Conservation (phyloP, 192 early-diverging fungal species). For the Umbelopsis sp. region DNA sequence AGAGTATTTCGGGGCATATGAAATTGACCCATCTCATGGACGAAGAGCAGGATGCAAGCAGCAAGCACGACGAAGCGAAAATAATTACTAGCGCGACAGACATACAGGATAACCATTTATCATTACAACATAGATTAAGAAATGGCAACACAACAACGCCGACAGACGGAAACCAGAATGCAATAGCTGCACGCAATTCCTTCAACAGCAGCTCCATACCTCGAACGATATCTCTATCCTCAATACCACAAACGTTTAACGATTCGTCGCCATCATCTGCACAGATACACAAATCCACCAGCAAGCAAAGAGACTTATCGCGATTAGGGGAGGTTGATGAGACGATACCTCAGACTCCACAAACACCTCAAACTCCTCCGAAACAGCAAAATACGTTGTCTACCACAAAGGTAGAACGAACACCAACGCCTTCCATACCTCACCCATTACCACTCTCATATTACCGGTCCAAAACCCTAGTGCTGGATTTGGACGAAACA, state of each 20-base stretch:
- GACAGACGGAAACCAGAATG: not conserved
- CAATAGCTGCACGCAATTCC: not conserved
- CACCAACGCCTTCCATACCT: constrained; percentile 4
- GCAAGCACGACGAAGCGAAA: constrained; percentile 5
- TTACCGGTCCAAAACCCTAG: constrained; percentile 62
- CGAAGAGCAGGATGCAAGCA: constrained; percentile 5
- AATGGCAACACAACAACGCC: not conserved
- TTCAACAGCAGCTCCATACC: not conserved
- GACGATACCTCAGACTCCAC: not conserved
- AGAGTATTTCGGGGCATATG: constrained; percentile 18
- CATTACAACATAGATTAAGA: constrained; percentile 6
- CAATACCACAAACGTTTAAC: constrained; percentile 9
- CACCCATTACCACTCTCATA: constrained; percentile 28
- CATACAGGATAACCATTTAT: not conserved
- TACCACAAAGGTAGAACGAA: constrained; percentile 3
- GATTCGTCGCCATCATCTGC: not conserved
- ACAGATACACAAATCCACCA: constrained; percentile 5
- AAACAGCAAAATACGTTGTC: not conserved
- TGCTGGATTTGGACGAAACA: constrained; percentile 81
- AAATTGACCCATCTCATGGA: constrained; percentile 14
- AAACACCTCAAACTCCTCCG: not conserved
- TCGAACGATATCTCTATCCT: constrained; percentile 16
- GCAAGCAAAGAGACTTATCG: constrained; percentile 10
- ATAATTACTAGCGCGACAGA: not conserved
- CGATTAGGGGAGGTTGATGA: not conserved